Evolutionary conservation across 108 stramenopile species (phyloP), one percentile per base, ranked within the genome.

Genomic region (Nannochloropsis oceanica): DNA sequence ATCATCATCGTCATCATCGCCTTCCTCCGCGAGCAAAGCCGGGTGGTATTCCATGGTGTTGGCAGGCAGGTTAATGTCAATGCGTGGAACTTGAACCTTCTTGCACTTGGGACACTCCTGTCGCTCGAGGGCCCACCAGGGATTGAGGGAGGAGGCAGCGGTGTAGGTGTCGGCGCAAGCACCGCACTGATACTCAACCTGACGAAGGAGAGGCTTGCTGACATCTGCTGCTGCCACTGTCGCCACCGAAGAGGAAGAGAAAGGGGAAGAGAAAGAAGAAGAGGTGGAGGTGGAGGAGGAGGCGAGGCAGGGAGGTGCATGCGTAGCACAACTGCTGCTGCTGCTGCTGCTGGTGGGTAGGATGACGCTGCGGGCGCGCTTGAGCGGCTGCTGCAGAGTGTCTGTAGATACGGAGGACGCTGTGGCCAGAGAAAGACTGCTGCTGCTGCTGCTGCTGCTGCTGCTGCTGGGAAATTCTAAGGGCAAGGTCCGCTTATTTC

Each of bases 41-140:
- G 94, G 95, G 87, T 96, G 95, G 84, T 95, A 95, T 79, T 95
- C 94, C 82, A 95, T 94, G 12, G 90, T 86, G 90, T 96, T 96
- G 13, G 93, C 92, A 22, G 93, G 93, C 34, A 93, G 88, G 42
- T 93, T 88, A 25, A 96, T 96, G 88, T 96, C 95, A 20, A 96
- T 86, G 43, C 94, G 86, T 27, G 96, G 96, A 42, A 95, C 93
- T 91, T 86, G 81, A 43, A 87, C 26, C 73, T 80, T 18, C 27
- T 44, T 24, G 86, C 86, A 86, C 11, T 83, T 22, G 0, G 86
- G 86, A 44, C 86, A 86, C 59, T 46, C 82, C 42, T 86, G 83
- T 27, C 24, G 42, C 46, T 22, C 46, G 42, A 86, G 83, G 25
- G 86, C 43, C 86, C 86, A 86, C 82, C 82, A 86, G 27, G 86